Conservation (phyloP, 2,329 filamentous ascomycete genomes). For the Fusarium siculi region DNA sequence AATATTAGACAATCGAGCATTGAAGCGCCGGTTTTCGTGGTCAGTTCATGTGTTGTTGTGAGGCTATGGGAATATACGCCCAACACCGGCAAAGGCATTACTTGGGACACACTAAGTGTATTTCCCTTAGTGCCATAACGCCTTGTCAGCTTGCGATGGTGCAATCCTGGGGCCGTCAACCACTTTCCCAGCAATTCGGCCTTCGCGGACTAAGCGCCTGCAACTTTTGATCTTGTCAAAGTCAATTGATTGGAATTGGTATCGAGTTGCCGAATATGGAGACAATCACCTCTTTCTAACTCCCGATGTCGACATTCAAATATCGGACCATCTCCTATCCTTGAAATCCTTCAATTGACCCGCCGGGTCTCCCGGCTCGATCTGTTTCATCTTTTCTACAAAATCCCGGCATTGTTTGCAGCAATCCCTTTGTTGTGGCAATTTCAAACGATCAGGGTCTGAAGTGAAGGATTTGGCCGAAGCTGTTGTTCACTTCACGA, state of each 20-base stretch:
- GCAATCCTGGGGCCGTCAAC: slow-evolving; percentile 43
- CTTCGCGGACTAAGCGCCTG: not conserved
- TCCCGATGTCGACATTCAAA: slow-evolving; percentile 44
- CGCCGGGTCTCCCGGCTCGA: slow-evolving; percentile 12
- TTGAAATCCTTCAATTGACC: slow-evolving; percentile 2
- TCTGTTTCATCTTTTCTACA: not conserved
- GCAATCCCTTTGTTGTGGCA: slow-evolving; percentile 10
- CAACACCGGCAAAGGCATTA: slow-evolving; percentile 13
- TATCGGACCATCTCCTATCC: slow-evolving; percentile 25
- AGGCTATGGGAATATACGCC: slow-evolving; percentile 9
- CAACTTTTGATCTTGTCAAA: not conserved
- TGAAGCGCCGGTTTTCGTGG: not conserved
- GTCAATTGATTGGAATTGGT: slow-evolving; percentile 8
- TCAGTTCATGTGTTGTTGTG: not conserved
- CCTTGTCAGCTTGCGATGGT: slow-evolving; percentile 46
- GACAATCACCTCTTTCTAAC: slow-evolving; percentile 39
- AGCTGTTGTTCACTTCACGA: slow-evolving; percentile 18
- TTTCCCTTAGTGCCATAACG: slow-evolving; percentile 40
- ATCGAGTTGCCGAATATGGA: not conserved
- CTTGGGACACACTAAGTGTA: slow-evolving; percentile 30
- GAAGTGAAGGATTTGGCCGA: slow-evolving; percentile 14
- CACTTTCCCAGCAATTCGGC: slow-evolving; percentile 32
- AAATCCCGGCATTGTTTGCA: not conserved
- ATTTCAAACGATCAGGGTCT: slow-evolving; percentile 2
- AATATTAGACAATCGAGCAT: not conserved